phyloP scores from a whole-genome alignment of 2,329 filamentous ascomycete species.

The Mycosphaerella sp. region DNA sequence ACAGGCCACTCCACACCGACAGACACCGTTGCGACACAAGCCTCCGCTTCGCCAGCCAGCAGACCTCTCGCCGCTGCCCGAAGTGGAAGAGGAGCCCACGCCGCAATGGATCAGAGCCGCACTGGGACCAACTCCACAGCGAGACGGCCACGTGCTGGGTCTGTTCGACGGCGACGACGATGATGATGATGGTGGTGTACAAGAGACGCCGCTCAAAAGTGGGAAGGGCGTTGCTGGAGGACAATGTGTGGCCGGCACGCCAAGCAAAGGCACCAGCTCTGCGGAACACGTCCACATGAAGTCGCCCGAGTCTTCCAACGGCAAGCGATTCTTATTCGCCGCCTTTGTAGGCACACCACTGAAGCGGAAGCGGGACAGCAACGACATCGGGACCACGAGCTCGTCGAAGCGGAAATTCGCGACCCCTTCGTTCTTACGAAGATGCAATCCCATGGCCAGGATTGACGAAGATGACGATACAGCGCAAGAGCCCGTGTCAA shows the following conservation, averaged over 20 bases:
- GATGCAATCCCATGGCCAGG: slow-evolving; percentile 44
- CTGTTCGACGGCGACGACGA: slow-evolving; percentile 62
- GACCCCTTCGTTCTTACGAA: slow-evolving; percentile 65
- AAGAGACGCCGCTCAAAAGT: slow-evolving; percentile 20
- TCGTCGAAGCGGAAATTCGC: slow-evolving; percentile 44
- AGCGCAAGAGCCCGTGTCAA: slow-evolving; percentile 8
- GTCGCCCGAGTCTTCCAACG: slow-evolving; percentile 49
- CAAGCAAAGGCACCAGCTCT: slow-evolving; percentile 31
- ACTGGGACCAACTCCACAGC: slow-evolving; percentile 72
- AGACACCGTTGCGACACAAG: slow-evolving; percentile 18
- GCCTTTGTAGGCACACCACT: slow-evolving; percentile 59
- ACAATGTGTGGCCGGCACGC: slow-evolving; percentile 36
- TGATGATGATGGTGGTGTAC: slow-evolving; percentile 42
- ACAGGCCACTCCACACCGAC: slow-evolving; percentile 15
- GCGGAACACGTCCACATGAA: slow-evolving; percentile 24
- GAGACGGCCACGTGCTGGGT: slow-evolving; percentile 68
- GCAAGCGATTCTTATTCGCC: slow-evolving; percentile 56
- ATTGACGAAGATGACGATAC: slow-evolving; percentile 53
- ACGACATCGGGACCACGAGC: slow-evolving; percentile 30
- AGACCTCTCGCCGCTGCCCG: slow-evolving; percentile 18
- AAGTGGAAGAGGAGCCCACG: slow-evolving; percentile 30
- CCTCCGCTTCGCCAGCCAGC: background rate
- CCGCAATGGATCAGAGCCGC: slow-evolving; percentile 31
- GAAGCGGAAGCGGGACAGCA: slow-evolving; percentile 42
- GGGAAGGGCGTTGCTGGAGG: slow-evolving; percentile 10